Conservation (phyloP, 1,284 basidiomycete species). For the Exobasidium cylindrosporum region DNA sequence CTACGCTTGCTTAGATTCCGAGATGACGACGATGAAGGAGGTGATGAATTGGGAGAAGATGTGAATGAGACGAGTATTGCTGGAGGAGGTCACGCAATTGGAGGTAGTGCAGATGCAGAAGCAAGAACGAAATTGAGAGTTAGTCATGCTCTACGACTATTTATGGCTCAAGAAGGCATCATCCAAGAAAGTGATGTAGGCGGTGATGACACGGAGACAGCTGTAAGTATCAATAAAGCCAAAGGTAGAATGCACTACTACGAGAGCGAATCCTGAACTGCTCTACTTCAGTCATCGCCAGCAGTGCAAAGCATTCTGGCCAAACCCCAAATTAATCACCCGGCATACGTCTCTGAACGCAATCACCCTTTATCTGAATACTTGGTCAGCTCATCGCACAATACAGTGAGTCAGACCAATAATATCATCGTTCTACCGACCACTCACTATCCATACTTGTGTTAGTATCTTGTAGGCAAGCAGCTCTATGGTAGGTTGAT, state of each 20-base stretch:
- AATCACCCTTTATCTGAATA: slow-evolving; percentile 37
- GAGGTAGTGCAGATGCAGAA: slow-evolving; percentile 33
- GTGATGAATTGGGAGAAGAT: slow-evolving; percentile 43
- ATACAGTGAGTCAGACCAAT: slow-evolving; percentile 33
- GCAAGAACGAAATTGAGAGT: slow-evolving; percentile 29
- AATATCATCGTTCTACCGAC: not conserved
- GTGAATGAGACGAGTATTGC: slow-evolving; percentile 37
- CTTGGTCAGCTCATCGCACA: slow-evolving; percentile 63
- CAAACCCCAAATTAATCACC: slow-evolving; percentile 35
- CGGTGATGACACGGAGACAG: slow-evolving; percentile 20
- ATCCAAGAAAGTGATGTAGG: slow-evolving; percentile 24
- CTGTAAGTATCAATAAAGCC: too few relatives aligned
- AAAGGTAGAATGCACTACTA: not conserved
- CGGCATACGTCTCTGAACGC: slow-evolving; percentile 34
- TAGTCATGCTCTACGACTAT: slow-evolving; percentile 33
- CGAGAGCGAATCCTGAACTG: not conserved
- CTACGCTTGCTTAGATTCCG: slow-evolving; percentile 17
- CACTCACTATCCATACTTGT: not conserved
- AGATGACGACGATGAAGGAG: slow-evolving; percentile 27
- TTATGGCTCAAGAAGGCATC: slow-evolving; percentile 29
- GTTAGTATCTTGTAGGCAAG: slow-evolving; percentile 62
- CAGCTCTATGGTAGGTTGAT: slow-evolving; percentile 63
- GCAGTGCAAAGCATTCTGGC: slow-evolving; percentile 31
- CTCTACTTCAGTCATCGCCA: slow-evolving; percentile 1
- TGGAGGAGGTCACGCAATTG: slow-evolving; percentile 42